Base-by-base conservation (phyloP, 805 yeast genomes). In the Saccharomycopsis schoenii region DNA sequence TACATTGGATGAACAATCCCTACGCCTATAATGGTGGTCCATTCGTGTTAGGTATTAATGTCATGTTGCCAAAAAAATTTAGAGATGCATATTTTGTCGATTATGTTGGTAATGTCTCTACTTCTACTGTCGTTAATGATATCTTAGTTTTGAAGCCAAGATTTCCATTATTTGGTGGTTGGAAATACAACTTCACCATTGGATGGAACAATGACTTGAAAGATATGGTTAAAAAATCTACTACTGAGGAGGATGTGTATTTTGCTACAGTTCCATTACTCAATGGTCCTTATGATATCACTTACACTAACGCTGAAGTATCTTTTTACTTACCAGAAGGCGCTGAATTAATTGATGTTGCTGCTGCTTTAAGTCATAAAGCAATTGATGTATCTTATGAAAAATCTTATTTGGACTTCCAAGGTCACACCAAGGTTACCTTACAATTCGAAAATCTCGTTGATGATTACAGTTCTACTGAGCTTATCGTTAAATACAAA, bases 121-220 rank as follows among this genome's bases (percentile, higher is more conserved):
- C 97, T 2, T 86, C 87, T 57, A 76, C 76, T 64, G 63, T 74
- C 29, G 69, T 74, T 3, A 66, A 66, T 4, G 70, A 72, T 58
- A 70, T 66, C 63, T 74, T 89, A 56, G 75, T 85, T 41, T 72
- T 94, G 65, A 82, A 80, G 68, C 98, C 98, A 61, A 81, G 99
- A 72, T 94, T 78, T 77, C 99, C 99, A n/a, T 71, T 94, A 6
- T 88, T 89, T 73, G 99, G 99, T 57, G 96, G 92, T 52, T 94
- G 99, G 99, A 80, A 85, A 68, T 93, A 90, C 74, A 90, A 93
- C 74, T 94, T 89, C 78, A 94, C 98, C 24, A 73, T 93, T 67
- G 98, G 98, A n/a, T 94, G 97, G 97, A 82, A 85, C 57, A 81
- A 83, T 65, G 74, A 77, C 21, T 73, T 92, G 51, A 68, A 74